Evolutionary conservation across 352 stramenopile genomes (phyloP).

Genomic region (Phytophthora sp.): DNA sequence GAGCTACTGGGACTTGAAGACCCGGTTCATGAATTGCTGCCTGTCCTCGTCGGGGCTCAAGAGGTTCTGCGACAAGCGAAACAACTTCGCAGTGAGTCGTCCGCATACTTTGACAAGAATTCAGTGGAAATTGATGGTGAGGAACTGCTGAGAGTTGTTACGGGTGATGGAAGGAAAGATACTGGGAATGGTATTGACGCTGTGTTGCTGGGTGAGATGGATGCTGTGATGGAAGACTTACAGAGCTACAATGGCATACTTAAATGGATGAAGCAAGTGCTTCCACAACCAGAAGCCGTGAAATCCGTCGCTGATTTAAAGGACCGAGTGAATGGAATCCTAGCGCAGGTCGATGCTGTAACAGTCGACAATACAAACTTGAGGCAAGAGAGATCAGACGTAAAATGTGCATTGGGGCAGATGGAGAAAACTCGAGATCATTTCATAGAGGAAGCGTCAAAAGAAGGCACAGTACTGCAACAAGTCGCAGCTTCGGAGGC

Average conservation of each 20-base stretch:
- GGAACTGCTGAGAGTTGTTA: conserved; percentile 5
- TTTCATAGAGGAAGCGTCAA: conserved; percentile 26
- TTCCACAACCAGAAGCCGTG: conserved; percentile 42
- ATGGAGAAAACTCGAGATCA: conserved; percentile 29
- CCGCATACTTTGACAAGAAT: neutral
- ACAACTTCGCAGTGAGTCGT: conserved; percentile 28
- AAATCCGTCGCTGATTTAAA: conserved; percentile 35
- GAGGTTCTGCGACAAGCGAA: conserved; percentile 31
- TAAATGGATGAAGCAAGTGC: conserved; percentile 31
- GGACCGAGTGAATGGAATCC: conserved; percentile 23
- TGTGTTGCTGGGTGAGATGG: conserved; percentile 33
- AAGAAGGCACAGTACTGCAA: conserved; percentile 36
- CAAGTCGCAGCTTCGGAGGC: conserved; percentile 14
- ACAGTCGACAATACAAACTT: conserved; percentile 27
- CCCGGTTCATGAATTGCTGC: conserved; percentile 39
- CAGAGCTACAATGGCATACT: conserved; percentile 31
- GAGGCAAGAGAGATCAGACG: conserved; percentile 18
- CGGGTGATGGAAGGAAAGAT: neutral
- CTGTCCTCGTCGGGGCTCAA: conserved; percentile 32
- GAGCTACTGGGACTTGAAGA: conserved; percentile 39
- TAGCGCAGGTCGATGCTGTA: conserved; percentile 43
- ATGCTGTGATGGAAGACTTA: conserved; percentile 37
- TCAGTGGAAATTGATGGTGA: neutral
- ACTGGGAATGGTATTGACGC: conserved; percentile 9
- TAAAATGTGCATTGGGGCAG: conserved; percentile 24